These are phyloP conservation scores for Solanum sparsipilum DNA, from an alignment of 257 asterid species.

Conservation along the genomic window DNA sequence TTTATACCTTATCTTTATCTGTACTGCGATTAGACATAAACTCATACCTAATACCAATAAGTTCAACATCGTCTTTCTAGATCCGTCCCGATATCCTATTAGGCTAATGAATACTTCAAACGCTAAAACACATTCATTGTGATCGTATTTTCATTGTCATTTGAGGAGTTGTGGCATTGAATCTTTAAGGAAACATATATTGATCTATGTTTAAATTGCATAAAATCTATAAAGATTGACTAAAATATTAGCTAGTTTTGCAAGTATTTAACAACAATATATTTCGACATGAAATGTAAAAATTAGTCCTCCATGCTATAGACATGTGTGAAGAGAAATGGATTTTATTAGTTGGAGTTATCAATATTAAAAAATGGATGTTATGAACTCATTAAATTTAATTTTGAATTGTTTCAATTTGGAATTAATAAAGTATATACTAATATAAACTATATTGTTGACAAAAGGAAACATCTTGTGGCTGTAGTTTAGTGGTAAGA, in stretches of 20 bases:
- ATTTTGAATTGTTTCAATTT: not conserved
- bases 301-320: not conserved
- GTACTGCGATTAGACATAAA: too few relatives aligned
- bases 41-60: too few relatives aligned
- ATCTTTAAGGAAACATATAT: too few relatives aligned
- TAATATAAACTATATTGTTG: fast-evolving
- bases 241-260: not conserved
- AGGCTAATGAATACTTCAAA: too few relatives aligned
- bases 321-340: not conserved
- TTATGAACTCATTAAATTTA: not conserved
- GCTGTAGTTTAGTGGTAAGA: slow-evolving; percentile 98
- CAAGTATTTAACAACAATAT: not conserved
- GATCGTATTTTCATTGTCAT: too few relatives aligned
- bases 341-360: not conserved
- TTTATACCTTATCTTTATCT: too few relatives aligned
- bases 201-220: too few relatives aligned
- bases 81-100: too few relatives aligned
- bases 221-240: too few relatives aligned
- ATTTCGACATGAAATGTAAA: not conserved
- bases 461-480: not conserved
- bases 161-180: too few relatives aligned
- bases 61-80: too few relatives aligned
- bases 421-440: not conserved
- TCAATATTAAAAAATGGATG: not conserved
- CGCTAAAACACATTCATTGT: too few relatives aligned